A percentile compares a stretch with the other conserved stretches of the same genome.
These are phyloP conservation scores for Zoysia pacifica DNA, from an alignment of 176 grass and related monocot species.

Conservation along the genomic window DNA sequence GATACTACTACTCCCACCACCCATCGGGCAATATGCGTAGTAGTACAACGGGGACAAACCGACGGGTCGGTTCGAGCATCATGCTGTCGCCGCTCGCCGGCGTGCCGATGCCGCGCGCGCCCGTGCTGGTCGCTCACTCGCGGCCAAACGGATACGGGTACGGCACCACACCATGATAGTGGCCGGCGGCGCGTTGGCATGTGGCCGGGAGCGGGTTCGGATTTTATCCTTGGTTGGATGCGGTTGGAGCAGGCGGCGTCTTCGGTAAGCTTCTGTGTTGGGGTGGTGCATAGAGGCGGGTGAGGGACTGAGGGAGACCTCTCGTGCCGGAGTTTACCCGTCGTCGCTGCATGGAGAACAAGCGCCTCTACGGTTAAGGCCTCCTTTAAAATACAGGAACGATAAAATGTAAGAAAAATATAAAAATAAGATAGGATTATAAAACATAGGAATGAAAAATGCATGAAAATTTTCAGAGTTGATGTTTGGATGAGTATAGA, in stretches of 20 bases:
- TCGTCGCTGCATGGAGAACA: too few relatives aligned
- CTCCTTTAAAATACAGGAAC: too few relatives aligned
- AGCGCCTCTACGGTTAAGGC: too few relatives aligned
- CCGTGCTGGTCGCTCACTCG: not conserved
- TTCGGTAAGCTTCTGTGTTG: not conserved
- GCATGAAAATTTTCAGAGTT: too few relatives aligned
- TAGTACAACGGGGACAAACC: slow-evolving; percentile 37
- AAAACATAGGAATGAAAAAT: too few relatives aligned
- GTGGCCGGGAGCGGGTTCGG: not conserved
- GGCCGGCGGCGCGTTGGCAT: not conserved
- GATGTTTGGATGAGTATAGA: too few relatives aligned
- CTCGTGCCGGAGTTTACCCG: not conserved
- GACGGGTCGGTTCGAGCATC: slow-evolving; percentile 27
- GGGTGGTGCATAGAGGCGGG: not conserved
- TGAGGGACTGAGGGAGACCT: slow-evolving; percentile 11
- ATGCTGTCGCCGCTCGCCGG: slow-evolving; percentile 17
- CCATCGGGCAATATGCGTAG: not conserved
- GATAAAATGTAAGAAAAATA: too few relatives aligned
- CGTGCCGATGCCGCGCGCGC: not conserved
- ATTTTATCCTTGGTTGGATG: not conserved
- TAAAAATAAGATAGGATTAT: too few relatives aligned
- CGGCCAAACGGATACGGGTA: not conserved
- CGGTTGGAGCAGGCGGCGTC: too few relatives aligned
- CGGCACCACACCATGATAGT: not conserved
- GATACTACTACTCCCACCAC: not conserved